These are phyloP conservation scores for Coniella vitis DNA, from an alignment of 2,329 filamentous ascomycete species.

Conservation along the genomic window DNA sequence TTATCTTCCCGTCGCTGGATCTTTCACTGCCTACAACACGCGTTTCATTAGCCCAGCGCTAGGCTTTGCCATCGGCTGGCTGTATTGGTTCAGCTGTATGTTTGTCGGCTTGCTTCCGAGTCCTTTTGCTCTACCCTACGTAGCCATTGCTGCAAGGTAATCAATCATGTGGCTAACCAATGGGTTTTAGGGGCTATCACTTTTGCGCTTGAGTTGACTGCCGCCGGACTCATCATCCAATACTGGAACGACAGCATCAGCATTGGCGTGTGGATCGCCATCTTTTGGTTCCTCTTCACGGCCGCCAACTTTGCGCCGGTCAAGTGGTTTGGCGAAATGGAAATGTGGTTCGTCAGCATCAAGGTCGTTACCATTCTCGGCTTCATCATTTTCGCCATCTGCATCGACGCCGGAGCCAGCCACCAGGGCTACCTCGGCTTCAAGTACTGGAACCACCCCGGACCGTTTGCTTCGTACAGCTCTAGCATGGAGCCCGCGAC, in stretches of 20 bases:
- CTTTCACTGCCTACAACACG: slow-evolving; percentile 52
- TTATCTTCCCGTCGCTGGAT: slow-evolving; percentile 38
- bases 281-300: slow-evolving; percentile 17
- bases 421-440: slow-evolving; percentile 12
- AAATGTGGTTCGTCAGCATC: slow-evolving; percentile 14
- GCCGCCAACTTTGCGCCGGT: slow-evolving; percentile 17
- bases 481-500: slow-evolving; percentile 5
- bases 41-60: slow-evolving; percentile 68
- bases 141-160: neutral
- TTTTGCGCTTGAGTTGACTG: neutral
- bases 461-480: slow-evolving; percentile 11
- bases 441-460: slow-evolving; percentile 31
- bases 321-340: slow-evolving; percentile 14
- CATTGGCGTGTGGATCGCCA: slow-evolving; percentile 15
- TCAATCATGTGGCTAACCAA: neutral
- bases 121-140: no score
- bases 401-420: slow-evolving; percentile 47
- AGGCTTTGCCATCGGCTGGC: slow-evolving; percentile 75
- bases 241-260: slow-evolving; percentile 2
- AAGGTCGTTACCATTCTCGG: slow-evolving; percentile 13
- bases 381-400: slow-evolving; percentile 56
- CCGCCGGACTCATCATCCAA: neutral
- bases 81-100: slow-evolving; percentile 70
- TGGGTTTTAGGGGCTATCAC: neutral
- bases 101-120: no score